phyloP scores from a whole-genome alignment of 2,329 filamentous ascomycete genomes.

The Fusarium virguliforme region DNA sequence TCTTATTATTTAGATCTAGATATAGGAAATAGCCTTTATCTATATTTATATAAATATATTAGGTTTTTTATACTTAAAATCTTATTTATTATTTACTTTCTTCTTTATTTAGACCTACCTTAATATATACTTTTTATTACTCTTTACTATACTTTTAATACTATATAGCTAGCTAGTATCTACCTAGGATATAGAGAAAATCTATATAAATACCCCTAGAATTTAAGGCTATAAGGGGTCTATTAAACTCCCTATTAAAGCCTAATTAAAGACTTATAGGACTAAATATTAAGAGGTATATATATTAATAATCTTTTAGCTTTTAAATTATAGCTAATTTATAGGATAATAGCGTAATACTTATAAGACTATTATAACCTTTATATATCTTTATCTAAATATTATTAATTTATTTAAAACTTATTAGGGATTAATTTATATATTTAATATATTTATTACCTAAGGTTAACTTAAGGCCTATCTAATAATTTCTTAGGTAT shows the following conservation, averaged over 20 bases:
- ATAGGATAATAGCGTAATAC: conserved; percentile 1
- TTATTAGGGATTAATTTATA: conserved; percentile 9
- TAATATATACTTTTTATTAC: neutral
- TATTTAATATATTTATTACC: neutral
- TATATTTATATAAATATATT: neutral
- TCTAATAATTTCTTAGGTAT: conserved; percentile 7
- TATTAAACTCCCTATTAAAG: conserved; percentile 3
- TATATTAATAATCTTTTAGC: neutral
- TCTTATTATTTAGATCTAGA: too few species aligned
- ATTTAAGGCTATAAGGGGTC: conserved; percentile 9
- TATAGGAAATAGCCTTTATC: neutral
- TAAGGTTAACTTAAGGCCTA: neutral
- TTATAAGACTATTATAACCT: conserved; percentile 13
- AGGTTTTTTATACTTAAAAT: neutral
- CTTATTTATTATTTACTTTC: neutral
- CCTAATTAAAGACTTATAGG: conserved; percentile 9
- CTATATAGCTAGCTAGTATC: conserved; percentile 12
- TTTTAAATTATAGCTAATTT: neutral
- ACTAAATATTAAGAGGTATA: conserved; percentile 1
- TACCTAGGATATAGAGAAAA: neutral
- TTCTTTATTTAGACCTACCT: neutral
- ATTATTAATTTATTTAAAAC: neutral
- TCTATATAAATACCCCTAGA: conserved; percentile 1
- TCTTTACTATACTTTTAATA: neutral
- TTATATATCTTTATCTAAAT: conserved; percentile 15